Percentiles rank a stretch among this genome's conserved stretches.
Evolutionary conservation across 768 basidiomycete genomes (phyloP).

Genomic region (Trametes cinnabarina): DNA sequence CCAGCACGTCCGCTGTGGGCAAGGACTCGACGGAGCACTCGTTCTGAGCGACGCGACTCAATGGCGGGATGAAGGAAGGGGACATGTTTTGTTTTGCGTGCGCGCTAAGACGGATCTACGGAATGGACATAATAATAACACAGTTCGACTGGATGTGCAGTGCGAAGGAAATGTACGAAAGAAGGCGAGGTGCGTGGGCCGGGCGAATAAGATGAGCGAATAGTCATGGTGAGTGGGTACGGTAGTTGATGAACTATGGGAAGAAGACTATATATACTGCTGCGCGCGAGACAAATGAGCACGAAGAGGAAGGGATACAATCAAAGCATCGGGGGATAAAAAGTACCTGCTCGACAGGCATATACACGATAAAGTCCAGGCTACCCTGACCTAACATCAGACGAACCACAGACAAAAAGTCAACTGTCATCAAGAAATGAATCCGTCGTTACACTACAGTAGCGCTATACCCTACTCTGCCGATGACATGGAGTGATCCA

Average conservation of each 20-base stretch:
- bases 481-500: conserved; percentile 40
- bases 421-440: neutral
- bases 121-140: conserved; percentile 11
- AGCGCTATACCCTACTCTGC: conserved; percentile 15
- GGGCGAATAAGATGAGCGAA: neutral
- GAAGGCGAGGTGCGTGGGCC: neutral
- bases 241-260: neutral
- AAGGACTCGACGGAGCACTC: conserved; percentile 87
- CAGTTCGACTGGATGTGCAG: conserved; percentile 5
- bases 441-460: neutral
- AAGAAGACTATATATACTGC: neutral
- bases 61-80: neutral
- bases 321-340: neutral
- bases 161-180: conserved; percentile 1
- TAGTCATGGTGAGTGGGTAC: neutral
- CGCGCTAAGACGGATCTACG: conserved; percentile 7
- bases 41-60: conserved; percentile 44
- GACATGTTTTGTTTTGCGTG: neutral
- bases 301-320: neutral
- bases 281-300: conserved; percentile 12
- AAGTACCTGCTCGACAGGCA: neutral
- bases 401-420: neutral
- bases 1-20: conserved; percentile 79
- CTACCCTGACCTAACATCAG: conserved; percentile 2
- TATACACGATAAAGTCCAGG: neutral